Evolutionary conservation across 495 filamentous ascomycete species (phyloP).

Genomic region (Aspergillus olivimuriae): DNA sequence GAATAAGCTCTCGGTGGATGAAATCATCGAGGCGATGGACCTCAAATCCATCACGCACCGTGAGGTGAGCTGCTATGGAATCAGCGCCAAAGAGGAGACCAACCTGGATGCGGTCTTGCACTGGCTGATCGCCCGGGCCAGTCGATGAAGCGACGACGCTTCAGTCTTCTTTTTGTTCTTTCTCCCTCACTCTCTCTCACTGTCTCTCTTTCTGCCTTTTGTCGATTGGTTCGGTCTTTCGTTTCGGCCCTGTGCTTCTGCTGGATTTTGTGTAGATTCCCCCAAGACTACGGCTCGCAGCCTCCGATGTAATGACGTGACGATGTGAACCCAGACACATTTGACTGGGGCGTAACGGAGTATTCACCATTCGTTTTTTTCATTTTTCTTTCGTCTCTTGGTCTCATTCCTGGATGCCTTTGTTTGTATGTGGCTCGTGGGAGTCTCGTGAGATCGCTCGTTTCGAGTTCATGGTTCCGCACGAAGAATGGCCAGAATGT

Average conservation of each 20-base stretch:
- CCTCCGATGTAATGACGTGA: slow-evolving; percentile 23
- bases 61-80: slow-evolving; percentile 97
- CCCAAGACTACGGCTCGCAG: slow-evolving; percentile 15
- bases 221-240: no score
- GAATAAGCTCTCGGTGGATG: slow-evolving; percentile 82
- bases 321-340: slow-evolving; percentile 17
- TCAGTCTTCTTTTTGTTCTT: no score
- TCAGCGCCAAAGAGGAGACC: slow-evolving; percentile 97
- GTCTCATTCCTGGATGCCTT: background rate
- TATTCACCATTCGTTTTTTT: slow-evolving; percentile 2
- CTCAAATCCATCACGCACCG: slow-evolving; percentile 83
- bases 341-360: slow-evolving; percentile 6
- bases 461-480: no score
- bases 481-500: no score
- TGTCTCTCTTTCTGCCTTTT: no score
- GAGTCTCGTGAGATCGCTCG: no score
- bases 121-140: slow-evolving; percentile 89
- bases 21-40: slow-evolving; percentile 88
- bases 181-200: no score
- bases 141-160: slow-evolving; percentile 25
- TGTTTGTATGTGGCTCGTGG: no score
- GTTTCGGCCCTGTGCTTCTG: no score
- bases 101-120: slow-evolving; percentile 96
- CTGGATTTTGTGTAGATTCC: slow-evolving; percentile 15
- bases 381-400: slow-evolving; percentile 1